Conservation (phyloP, 805 yeast genomes). For the Metschnikowia drakensbergensis region DNA sequence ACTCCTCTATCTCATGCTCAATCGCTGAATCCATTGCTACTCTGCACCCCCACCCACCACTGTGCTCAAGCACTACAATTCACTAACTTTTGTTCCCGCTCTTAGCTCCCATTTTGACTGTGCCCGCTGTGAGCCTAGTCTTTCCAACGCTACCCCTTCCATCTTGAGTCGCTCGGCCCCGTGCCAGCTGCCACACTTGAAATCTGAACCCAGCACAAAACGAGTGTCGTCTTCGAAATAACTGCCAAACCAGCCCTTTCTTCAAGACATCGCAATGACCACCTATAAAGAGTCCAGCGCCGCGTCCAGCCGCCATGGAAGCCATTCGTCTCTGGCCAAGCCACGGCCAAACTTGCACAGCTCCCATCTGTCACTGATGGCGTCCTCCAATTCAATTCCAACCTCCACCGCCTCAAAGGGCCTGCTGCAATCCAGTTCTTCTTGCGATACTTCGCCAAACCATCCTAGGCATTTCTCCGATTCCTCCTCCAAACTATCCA, state of each 20-base stretch:
- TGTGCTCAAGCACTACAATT: neutral
- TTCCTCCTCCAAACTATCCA: slow-evolving; percentile 8
- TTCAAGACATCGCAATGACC: neutral
- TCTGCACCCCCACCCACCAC: neutral
- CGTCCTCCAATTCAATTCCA: neutral
- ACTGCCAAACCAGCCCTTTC: too few species aligned
- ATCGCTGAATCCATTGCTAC: neutral
- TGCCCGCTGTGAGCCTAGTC: neutral
- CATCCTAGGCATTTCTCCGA: slow-evolving; percentile 4
- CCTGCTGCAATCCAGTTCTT: slow-evolving; percentile 3
- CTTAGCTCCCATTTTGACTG: neutral
- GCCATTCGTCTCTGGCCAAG: neutral
- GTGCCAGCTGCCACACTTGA: neutral
- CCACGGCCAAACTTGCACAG: neutral
- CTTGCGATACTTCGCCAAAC: neutral
- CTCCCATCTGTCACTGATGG: neutral
- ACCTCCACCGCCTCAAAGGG: neutral
- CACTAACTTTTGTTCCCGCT: too few species aligned
- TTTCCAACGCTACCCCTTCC: neutral
- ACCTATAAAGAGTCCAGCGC: neutral
- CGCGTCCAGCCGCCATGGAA: neutral
- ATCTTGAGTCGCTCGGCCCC: neutral
- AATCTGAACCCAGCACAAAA: too few species aligned
- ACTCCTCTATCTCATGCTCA: slow-evolving; percentile 1
- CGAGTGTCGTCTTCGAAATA: too few species aligned